Conservation (phyloP, 75 land plant genomes). For the Cryptomeria japonica region DNA sequence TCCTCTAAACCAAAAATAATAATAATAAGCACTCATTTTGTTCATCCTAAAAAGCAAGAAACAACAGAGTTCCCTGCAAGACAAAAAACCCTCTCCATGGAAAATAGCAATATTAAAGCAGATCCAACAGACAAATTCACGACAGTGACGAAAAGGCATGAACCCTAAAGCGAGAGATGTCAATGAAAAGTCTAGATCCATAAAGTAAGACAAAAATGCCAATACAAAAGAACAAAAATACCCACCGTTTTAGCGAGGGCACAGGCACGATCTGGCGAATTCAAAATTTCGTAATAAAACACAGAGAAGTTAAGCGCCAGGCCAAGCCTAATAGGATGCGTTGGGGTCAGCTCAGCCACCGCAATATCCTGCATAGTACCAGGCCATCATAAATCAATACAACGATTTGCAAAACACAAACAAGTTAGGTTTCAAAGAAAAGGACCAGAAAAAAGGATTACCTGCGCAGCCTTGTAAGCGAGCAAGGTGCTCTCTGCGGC, state of each 20-base stretch:
- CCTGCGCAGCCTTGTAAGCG: constrained; percentile 58
- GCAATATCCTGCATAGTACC: constrained; percentile 47
- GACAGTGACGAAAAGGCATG: background rate
- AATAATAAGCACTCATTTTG: too few species aligned
- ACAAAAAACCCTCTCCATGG: background rate
- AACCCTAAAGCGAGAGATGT: background rate
- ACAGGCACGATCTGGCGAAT: constrained; percentile 78
- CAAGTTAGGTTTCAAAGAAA: background rate
- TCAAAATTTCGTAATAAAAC: constrained; percentile 75
- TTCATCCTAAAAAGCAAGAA: background rate
- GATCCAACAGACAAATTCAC: background rate
- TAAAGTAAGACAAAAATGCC: background rate
- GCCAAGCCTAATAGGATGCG: constrained; percentile 69
- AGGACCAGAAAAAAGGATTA: background rate
- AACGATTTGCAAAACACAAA: background rate
- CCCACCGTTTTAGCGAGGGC: constrained; percentile 51
- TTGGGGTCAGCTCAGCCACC: constrained; percentile 59
- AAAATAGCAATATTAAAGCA: background rate
- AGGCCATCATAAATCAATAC: background rate
- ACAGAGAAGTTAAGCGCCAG: constrained; percentile 66
- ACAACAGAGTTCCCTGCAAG: background rate
- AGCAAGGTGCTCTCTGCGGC: constrained; percentile 44
- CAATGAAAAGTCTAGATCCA: background rate
- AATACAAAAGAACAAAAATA: background rate
- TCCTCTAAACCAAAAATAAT: too few species aligned